Evolutionary conservation across 371 early-diverging fungal genomes (phyloP), one percentile per base, ranked within the genome.

Genomic region (Capniomyces stellatus): DNA sequence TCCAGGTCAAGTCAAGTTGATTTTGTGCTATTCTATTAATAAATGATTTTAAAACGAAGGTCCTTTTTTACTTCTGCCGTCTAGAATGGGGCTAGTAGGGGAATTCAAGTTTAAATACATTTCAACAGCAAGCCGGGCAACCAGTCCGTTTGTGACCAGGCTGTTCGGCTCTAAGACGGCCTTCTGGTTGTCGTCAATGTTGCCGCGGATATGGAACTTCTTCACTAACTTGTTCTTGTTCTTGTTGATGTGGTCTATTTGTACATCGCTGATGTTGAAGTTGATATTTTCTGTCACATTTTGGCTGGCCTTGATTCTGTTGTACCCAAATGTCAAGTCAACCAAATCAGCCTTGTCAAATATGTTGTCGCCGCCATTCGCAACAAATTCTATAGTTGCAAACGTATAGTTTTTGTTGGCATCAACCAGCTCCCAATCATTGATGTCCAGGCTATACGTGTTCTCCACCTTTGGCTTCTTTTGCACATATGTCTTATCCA

Each of bases 331-430:
- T 35, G 35, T 35, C 35, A 35, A 35, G 15, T 35, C 35, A 6
- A 35, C 35, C 6, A 35, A 10, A 35, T 49, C 49, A 8, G n/a
- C 30, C 28, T 49, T 49, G 41, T 54, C 52, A 30, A 75, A 54
- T 44, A 80, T 64, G 40, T 71, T 72, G 59, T 82, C 82, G 27
- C 81, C 82, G 25, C 79, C 79, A 4, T 52, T 62, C 24, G 72
- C 61, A 22, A 76, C 41, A 64, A 73, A 81, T 43, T 78, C 79
- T 24, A 73, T 52, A 0, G 77, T 76, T n/a, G 62, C 63, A 6
- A 71, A 55, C 25, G 55, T 63, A 58, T 81, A 82, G 21, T 55
- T 54, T 10, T 63, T 62, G 8, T 30, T 41, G 1, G 48, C 47
- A 4, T 62, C 70, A 8, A 77, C 29, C 3, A 53, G 18, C 10